A percentile compares a stretch with the other conserved stretches of the same genome.
phyloP scores from a whole-genome alignment of 1,284 basidiomycete genomes.

The Boletus sp. region DNA sequence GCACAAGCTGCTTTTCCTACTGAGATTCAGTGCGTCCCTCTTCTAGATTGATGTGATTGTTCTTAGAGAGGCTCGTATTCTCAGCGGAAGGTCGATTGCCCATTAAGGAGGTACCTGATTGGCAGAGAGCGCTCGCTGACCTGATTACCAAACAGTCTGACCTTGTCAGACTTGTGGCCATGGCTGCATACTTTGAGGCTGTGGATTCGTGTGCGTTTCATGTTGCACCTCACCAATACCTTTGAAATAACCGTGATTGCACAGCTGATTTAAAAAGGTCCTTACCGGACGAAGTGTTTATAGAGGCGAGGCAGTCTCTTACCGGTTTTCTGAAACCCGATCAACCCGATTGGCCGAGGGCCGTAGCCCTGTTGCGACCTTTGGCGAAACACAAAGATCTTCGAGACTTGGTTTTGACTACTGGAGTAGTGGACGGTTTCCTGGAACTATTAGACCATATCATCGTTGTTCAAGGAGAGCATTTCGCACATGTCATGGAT shows the following conservation, averaged over 20 bases:
- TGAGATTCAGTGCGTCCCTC: constrained; percentile 7
- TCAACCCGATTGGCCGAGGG: constrained; percentile 11
- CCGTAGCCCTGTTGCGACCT: constrained; percentile 8
- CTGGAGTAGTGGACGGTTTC: neutral
- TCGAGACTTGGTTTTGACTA: constrained; percentile 1
- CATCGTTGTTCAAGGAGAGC: neutral
- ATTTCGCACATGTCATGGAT: constrained; percentile 8
- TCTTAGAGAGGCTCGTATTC: neutral
- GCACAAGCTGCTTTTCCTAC: constrained; percentile 7
- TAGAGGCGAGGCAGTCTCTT: constrained; percentile 6
- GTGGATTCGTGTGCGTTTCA: neutral
- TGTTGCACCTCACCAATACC: neutral
- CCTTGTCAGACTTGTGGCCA: constrained; percentile 7
- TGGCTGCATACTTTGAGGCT: constrained; percentile 7
- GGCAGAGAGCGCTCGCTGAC: constrained; percentile 4
- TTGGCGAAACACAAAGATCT: constrained; percentile 7
- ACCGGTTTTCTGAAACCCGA: constrained; percentile 1
- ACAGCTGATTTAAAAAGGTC: neutral
- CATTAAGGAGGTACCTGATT: neutral
- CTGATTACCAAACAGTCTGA: constrained; percentile 4
- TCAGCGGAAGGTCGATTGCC: constrained; percentile 7
- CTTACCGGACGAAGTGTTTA: constrained; percentile 5
- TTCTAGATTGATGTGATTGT: neutral
- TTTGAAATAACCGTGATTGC: neutral
- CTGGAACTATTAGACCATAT: constrained; percentile 6